Base-by-base conservation (phyloP, 2,329 filamentous ascomycete genomes). In the Cladorrhinum sp. region DNA sequence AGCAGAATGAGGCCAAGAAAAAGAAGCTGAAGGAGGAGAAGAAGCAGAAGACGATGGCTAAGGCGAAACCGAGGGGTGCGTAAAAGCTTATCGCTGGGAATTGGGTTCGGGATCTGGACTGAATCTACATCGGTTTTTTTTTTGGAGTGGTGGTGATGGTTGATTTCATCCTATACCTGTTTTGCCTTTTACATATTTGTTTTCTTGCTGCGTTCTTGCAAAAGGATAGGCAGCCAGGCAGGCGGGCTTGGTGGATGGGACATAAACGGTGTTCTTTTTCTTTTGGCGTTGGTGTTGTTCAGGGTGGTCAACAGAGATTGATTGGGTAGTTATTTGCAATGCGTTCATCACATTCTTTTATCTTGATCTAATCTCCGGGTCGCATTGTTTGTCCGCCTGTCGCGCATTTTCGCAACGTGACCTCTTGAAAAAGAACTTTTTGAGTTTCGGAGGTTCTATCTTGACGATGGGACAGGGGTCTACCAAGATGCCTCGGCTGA, bases 1-100 rank as follows among this genome's bases (percentile, higher is more conserved):
- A 93, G 77, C 96, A 96, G 79, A 81, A 91, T 29, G 92, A 93
- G 69, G 90, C 92, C 68, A 92, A 92, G 77, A 97, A 93, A 80
- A 98, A 98, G 84, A 96, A 93, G 79, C 82, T 89, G 67, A 99
- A 97, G 83, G 86, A 91, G 64, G 92, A 96, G 60, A 93, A 93
- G 71, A 97, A 97, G 80, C 91, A 93, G 66, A 99, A 98, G 84
- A 93, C 93, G 66, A 91, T 91, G 65, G 85, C 86, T 22, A 99
- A 97, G 79, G 82, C 89, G 5, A 96, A 93, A 78, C 93, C 93
- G 13, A 86, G 91, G 64, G 89, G 86, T 22, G 77, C 74, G 18
- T 85, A 59, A 68, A 36, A 16, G 32, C 32, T 36, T 36, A 36
- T 36, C 16, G 18, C 16, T 12, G 29, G 29, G 29, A 32, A 13